Base-by-base conservation (phyloP, 2,329 filamentous ascomycete genomes). In the Clarireedia homoeocarpa region DNA sequence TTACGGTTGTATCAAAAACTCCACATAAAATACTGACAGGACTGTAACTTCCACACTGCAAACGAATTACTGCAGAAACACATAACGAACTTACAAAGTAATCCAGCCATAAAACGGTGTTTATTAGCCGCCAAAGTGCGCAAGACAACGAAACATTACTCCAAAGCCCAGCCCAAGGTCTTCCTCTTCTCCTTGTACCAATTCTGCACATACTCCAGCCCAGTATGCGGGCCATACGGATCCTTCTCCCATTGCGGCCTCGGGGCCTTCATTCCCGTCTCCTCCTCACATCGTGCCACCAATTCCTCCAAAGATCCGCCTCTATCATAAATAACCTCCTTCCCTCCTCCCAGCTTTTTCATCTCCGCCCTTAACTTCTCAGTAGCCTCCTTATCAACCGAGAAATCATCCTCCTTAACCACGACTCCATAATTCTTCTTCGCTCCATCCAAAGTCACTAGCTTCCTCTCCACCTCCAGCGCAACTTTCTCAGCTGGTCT, bases 151-250 rank as follows among this genome's bases (percentile, higher is more conserved):
- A 34, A 34, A 34, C 3, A 30, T 34, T 12, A 53, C 39, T 53
- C 6, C 34, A 48, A 48, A 15, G 24, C n/a, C 44, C 44, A 48
- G 17, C 42, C 51, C 23, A 24, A 9, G 3, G 6, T 27, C 12
- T 48, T 14, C 30, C 51, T 47, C 30, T 53, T 53, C 51, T 53
- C 34, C 51, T 40, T 40, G 9, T 27, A 53, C 51, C 51, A 40
- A 6, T 47, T 17, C 14, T 39, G 42, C 17, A 53, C 51, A 39
- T 53, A 53, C 10, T 53, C 23, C n/a, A 53, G 5, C 34, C 51
- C 23, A 1, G 23, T 53, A 40, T 53, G 44, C 30, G 51, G 42
- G 7, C 30, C 44, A 15, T 53, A 39, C 14, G 51, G 51, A 39
- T 53, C 51, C n/a, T 53, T 48, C 15, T 47, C 44, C 51, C 44